These are phyloP conservation scores for Marasmius oreades DNA, from an alignment of 1,284 basidiomycete genomes.

Conservation along the genomic window DNA sequence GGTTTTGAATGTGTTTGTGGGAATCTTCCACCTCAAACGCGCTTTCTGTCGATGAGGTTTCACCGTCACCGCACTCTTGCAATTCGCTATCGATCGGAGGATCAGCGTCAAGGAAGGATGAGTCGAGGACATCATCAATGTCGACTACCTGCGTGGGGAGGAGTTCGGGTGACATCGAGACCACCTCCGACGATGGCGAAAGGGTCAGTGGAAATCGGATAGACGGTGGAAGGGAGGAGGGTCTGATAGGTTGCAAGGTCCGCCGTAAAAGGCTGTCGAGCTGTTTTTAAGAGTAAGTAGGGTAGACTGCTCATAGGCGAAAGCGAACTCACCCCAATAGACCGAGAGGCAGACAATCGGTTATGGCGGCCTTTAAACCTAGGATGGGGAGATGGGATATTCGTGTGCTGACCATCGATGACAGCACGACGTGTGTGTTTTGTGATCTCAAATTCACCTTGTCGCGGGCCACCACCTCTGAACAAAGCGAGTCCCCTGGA, in stretches of 20 bases:
- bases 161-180: slow-evolving; percentile 31
- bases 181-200: slow-evolving; percentile 24
- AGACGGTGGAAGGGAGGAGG: slow-evolving; percentile 16
- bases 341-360: background rate
- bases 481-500: slow-evolving; percentile 23
- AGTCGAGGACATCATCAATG: slow-evolving; percentile 78
- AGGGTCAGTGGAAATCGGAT: slow-evolving; percentile 18
- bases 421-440: slow-evolving; percentile 44
- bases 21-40: slow-evolving; percentile 17
- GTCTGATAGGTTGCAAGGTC: slow-evolving; percentile 8
- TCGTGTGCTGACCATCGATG: slow-evolving; percentile 52
- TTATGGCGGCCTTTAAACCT: slow-evolving; percentile 26
- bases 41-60: background rate
- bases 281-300: background rate
- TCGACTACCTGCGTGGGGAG: slow-evolving; percentile 50
- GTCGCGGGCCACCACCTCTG: slow-evolving; percentile 39
- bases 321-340: slow-evolving; percentile 9
- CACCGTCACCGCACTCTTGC: slow-evolving; percentile 13
- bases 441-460: slow-evolving; percentile 50
- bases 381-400: slow-evolving; percentile 67
- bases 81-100: slow-evolving; percentile 20
- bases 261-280: slow-evolving; percentile 5
- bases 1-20: slow-evolving; percentile 33
- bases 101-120: slow-evolving; percentile 57
- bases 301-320: background rate